Percentiles rank a stretch among this genome's conserved stretches.
phyloP scores from a whole-genome alignment of 23 red algal genomes.

The Cyanidium caldarium region DNA sequence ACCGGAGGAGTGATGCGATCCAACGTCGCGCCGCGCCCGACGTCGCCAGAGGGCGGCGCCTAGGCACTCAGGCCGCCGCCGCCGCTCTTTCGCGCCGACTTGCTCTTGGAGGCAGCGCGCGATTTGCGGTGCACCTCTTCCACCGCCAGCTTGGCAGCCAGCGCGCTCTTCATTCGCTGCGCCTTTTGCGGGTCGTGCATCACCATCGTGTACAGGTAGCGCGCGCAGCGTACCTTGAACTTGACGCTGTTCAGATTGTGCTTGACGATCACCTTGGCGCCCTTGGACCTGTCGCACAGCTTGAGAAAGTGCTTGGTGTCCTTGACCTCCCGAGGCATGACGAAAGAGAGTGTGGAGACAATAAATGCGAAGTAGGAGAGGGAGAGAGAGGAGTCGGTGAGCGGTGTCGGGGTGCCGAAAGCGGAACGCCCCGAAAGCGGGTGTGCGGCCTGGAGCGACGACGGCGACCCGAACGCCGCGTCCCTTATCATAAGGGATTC shows the following conservation, averaged over 20 bases:
- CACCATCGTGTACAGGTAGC: conserved; percentile 84
- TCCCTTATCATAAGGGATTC: too few species aligned
- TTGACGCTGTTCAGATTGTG: conserved; percentile 51
- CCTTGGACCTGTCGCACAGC: neutral
- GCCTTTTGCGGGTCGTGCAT: conserved; percentile 74
- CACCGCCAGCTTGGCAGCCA: conserved; percentile 46
- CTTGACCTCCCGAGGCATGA: neutral
- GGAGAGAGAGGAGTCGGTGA: too few species aligned
- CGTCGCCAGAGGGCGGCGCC: too few species aligned
- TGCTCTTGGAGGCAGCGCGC: too few species aligned
- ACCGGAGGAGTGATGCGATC: neutral
- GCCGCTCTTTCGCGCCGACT: neutral
- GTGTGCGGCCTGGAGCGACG: too few species aligned
- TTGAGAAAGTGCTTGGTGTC: neutral
- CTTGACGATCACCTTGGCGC: conserved; percentile 50
- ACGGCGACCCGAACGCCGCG: too few species aligned
- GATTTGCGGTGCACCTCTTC: neutral
- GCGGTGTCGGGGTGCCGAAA: too few species aligned
- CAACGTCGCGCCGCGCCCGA: too few species aligned
- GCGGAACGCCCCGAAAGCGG: too few species aligned
- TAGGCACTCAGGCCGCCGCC: too few species aligned
- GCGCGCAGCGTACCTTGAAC: conserved; percentile 90
- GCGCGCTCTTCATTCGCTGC: conserved; percentile 44
- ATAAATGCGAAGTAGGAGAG: too few species aligned
- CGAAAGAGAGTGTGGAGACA: too few species aligned